These are phyloP conservation scores for Elsinoe batatas DNA, from an alignment of 2,329 filamentous ascomycete genomes.

Conservation along the genomic window DNA sequence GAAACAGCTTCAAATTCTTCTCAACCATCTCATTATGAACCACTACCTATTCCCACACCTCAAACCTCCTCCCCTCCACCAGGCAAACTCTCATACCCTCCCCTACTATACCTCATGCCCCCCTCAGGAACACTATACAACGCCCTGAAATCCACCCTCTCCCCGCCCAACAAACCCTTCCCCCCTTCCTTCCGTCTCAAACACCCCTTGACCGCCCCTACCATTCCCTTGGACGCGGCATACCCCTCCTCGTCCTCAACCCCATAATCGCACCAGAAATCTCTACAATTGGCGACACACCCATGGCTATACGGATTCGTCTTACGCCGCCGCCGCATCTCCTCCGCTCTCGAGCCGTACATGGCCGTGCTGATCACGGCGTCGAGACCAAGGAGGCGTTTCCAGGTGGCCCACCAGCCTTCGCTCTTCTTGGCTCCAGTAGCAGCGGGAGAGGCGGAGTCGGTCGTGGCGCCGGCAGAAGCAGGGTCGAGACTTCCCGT, in stretches of 20 bases:
- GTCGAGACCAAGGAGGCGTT: conserved; percentile 77
- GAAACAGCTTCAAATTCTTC: too few species aligned
- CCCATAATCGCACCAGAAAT: conserved; percentile 77
- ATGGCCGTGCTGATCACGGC: conserved; percentile 87
- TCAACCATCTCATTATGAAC: not conserved
- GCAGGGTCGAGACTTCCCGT: conserved; percentile 60
- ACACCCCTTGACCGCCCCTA: conserved; percentile 27
- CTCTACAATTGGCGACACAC: conserved; percentile 77
- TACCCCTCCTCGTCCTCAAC: not conserved
- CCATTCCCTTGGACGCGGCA: conserved; percentile 43
- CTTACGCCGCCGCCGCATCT: conserved; percentile 38
- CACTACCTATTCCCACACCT: not conserved
- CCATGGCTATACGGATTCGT: conserved; percentile 81
- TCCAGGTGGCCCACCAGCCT: conserved; percentile 69
- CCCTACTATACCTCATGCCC: conserved; percentile 49
- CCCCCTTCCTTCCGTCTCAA: conserved; percentile 67
- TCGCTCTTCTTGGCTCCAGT: conserved; percentile 34
- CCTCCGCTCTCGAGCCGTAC: conserved; percentile 53
- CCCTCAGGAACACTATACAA: conserved; percentile 77
- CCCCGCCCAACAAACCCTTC: conserved; percentile 64
- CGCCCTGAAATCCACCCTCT: conserved; percentile 72
- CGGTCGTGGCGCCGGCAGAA: conserved; percentile 56
- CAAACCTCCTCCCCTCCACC: conserved; percentile 37
- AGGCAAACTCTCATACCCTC: conserved; percentile 52
- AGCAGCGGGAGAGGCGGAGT: conserved; percentile 40